A percentile compares a stretch with the other conserved stretches of the same genome.
Evolutionary conservation across 371 early-diverging fungal species (phyloP).

Genomic region (Circinella minor): DNA sequence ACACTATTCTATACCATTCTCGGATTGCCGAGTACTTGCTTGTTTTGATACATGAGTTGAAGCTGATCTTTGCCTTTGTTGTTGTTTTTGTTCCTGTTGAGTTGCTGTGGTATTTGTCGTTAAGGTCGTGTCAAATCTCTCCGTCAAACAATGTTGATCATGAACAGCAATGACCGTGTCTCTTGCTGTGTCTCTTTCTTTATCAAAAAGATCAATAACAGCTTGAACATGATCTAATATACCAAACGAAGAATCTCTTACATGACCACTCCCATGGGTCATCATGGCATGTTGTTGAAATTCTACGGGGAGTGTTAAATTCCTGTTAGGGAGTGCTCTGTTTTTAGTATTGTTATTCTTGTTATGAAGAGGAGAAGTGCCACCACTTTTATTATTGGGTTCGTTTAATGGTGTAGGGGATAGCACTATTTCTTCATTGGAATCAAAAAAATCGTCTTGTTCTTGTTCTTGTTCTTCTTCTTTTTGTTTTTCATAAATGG

Average conservation of each 20-base stretch:
- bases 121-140: slow-evolving; percentile 22
- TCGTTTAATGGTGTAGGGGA: slow-evolving; percentile 1
- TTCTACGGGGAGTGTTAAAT: not conserved
- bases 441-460: not conserved
- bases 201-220: slow-evolving; percentile 54
- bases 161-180: slow-evolving; percentile 62
- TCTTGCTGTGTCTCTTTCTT: slow-evolving; percentile 51
- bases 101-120: too few relatives aligned
- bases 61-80: slow-evolving; percentile 8
- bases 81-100: slow-evolving; percentile 19
- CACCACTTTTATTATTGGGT: slow-evolving; percentile 3
- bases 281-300: not conserved
- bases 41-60: slow-evolving; percentile 8
- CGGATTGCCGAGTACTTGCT: slow-evolving; percentile 4
- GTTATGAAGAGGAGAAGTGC: not conserved
- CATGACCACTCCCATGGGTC: not conserved
- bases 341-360: not conserved
- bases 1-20: not conserved
- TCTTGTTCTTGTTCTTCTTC: not conserved
- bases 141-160: slow-evolving; percentile 52
- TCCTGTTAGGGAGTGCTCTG: not conserved
- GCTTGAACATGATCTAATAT: slow-evolving; percentile 52
- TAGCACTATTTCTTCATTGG: not conserved
- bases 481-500: not conserved
- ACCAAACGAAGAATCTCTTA: slow-evolving; percentile 20